Percentiles rank a stretch among this genome's conserved stretches.
Conservation (phyloP, 345 rosid species). For the Cardamine chenopodiifolia region DNA sequence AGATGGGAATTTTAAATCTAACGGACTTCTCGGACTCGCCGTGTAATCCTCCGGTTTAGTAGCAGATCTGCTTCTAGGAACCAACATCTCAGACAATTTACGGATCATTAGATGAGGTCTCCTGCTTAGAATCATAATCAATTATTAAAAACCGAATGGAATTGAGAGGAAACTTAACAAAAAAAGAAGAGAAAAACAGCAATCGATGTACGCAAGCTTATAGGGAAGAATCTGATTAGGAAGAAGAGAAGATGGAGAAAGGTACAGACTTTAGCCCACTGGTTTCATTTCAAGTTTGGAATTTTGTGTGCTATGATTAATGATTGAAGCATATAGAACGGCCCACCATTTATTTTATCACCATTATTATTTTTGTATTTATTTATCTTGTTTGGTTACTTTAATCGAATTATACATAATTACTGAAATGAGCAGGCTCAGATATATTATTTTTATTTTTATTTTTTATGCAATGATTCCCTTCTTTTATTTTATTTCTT, state of each 20-base stretch:
- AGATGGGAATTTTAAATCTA: constrained; percentile 60
- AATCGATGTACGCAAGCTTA: background rate
- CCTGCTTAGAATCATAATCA: constrained; percentile 50
- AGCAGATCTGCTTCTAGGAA: constrained; percentile 51
- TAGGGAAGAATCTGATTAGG: constrained; percentile 33
- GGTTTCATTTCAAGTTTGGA: constrained; percentile 40
- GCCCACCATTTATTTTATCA: constrained; percentile 18
- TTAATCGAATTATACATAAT: constrained; percentile 30
- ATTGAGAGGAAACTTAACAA: background rate
- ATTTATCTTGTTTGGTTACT: constrained; percentile 26
- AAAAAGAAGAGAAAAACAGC: background rate
- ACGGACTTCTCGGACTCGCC: constrained; percentile 70
- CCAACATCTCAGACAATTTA: constrained; percentile 62
- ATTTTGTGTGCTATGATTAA: constrained; percentile 40
- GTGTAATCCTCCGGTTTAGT: constrained; percentile 44
- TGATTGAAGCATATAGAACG: constrained; percentile 38
- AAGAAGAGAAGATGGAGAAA: constrained; percentile 36
- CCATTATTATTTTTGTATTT: background rate
- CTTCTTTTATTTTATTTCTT: constrained; percentile 2
- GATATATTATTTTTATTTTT: constrained; percentile 11
- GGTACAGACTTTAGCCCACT: constrained; percentile 37
- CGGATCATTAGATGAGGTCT: constrained; percentile 70
- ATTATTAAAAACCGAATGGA: background rate
- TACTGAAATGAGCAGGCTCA: constrained; percentile 44
- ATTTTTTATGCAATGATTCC: background rate